Base-by-base conservation (phyloP, 257 asterid genomes). In the Ehretia macrophylla region DNA sequence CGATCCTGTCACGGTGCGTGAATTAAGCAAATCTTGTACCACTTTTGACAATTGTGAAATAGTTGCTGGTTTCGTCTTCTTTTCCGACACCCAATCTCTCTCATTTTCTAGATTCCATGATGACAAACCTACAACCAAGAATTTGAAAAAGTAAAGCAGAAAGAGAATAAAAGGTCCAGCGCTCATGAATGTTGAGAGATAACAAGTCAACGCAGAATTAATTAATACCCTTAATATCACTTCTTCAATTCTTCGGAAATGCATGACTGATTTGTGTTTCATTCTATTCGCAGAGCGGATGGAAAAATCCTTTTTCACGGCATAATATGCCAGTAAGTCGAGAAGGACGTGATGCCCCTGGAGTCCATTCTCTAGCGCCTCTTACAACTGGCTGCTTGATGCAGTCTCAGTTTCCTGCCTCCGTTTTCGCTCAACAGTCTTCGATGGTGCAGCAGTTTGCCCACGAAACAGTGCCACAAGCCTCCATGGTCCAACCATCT, bases 1-100 rank as follows among this genome's bases (percentile, higher is more conserved):
- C 76, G 84, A 90, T 68, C 75, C 83, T 72, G 90, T 79, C 60
- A 85, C 95, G 97, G 99, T 93, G 96, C 99, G 99, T 92, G 70
- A 76, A 77, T 79, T 77, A 55, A 82, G 74, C 85, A 81, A 77
- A 76, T 79, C 77, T 55, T 78, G 84, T 85, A 75, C 68, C 75
- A 72, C 66, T 68, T 77, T 44, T 68, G 64, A 59, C 67, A 57
- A 65, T 27, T 51, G 13, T 47, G 53, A 50, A 54, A 46, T 23
- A 58, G 18, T 32, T 51, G 23, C 47, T 9, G 49, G 10, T 38
- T 70, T 62, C 8, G 45, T 52, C 37, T 5, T 73, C 40, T 45
- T 63, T 35, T 54, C 27, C 21, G n/a, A 56, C 52, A n/a, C n/a
- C n/a, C n/a, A 53, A 55, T 40, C 51, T 51, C 69, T 39, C 14